A percentile compares a stretch with the other conserved stretches of the same genome.
Conservation (phyloP, 1,284 basidiomycete genomes). For the Sphaerobolus stellatus region DNA sequence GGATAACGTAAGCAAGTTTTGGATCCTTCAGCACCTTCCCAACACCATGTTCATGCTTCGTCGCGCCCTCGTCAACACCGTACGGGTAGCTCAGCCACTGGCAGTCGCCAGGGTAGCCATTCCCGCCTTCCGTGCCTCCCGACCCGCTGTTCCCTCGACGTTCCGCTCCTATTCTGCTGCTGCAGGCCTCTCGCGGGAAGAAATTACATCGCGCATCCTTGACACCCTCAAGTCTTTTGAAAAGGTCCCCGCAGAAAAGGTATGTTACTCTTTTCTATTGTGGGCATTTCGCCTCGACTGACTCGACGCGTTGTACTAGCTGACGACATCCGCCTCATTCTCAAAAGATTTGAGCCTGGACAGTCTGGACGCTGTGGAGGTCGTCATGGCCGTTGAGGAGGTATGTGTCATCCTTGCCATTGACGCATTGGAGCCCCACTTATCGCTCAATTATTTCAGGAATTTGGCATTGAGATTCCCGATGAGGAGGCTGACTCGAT, state of each 20-base stretch:
- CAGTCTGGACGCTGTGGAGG: conserved; percentile 96
- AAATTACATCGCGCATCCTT: conserved; percentile 80
- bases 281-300: conserved; percentile 8
- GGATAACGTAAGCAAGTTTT: not conserved
- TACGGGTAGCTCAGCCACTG: conserved; percentile 1
- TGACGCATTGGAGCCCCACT: not conserved
- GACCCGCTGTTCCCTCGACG: too few relatives aligned
- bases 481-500: conserved; percentile 99
- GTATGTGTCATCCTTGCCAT: conserved; percentile 43
- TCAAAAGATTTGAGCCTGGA: conserved; percentile 90
- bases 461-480: conserved; percentile 91
- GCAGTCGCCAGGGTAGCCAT: not conserved
- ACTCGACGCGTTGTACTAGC: conserved; percentile 17
- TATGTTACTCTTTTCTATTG: conserved; percentile 34
- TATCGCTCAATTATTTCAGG: conserved; percentile 51
- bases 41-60: conserved; percentile 11
- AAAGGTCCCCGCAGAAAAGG: conserved; percentile 88
- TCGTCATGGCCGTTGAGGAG: conserved; percentile 99
- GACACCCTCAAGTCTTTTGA: conserved; percentile 94
- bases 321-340: conserved; percentile 63
- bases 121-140: conserved; percentile 18
- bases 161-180: conserved; percentile 83
- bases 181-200: conserved; percentile 70
- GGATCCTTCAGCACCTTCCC: not conserved
- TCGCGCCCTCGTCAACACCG: conserved; percentile 2